A percentile compares a stretch with the other conserved stretches of the same genome.
These are phyloP conservation scores for Eutrema yunnanense DNA, from an alignment of 345 rosid species.

Conservation along the genomic window DNA sequence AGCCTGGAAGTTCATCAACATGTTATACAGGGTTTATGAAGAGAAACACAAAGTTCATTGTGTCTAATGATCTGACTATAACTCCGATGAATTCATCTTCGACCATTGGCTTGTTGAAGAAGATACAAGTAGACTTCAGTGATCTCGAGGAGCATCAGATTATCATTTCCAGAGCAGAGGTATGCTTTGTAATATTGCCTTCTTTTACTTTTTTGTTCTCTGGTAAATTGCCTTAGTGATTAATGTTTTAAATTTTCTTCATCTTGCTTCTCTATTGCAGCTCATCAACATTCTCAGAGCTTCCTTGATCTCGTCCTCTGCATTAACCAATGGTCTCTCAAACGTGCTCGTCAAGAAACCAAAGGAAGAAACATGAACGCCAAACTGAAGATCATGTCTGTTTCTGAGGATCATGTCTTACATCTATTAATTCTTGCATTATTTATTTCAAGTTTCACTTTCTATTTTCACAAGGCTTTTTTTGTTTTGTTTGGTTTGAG, in stretches of 20 bases:
- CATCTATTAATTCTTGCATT: neutral
- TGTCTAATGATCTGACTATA: neutral
- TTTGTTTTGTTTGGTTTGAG: neutral
- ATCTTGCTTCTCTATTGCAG: neutral
- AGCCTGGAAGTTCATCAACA: neutral
- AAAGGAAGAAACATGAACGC: neutral
- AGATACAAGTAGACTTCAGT: neutral
- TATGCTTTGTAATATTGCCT: neutral
- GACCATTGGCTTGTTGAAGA: neutral
- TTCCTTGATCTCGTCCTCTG: slow-evolving; percentile 5
- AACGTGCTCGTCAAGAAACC: neutral
- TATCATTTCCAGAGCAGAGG: neutral
- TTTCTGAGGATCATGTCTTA: neutral
- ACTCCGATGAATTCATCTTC: neutral
- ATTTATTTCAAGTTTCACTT: neutral
- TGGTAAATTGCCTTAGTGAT: neutral
- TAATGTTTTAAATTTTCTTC: neutral
- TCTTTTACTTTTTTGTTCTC: neutral
- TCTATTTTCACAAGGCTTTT: neutral
- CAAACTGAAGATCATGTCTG: neutral
- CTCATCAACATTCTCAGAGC: neutral
- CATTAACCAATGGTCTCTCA: slow-evolving; percentile 2
- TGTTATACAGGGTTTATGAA: neutral
- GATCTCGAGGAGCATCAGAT: slow-evolving; percentile 4
- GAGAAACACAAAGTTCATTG: neutral